Evolutionary conservation across 139 green algal genomes (phyloP).

Genomic region (Asterochloris sp.): DNA sequence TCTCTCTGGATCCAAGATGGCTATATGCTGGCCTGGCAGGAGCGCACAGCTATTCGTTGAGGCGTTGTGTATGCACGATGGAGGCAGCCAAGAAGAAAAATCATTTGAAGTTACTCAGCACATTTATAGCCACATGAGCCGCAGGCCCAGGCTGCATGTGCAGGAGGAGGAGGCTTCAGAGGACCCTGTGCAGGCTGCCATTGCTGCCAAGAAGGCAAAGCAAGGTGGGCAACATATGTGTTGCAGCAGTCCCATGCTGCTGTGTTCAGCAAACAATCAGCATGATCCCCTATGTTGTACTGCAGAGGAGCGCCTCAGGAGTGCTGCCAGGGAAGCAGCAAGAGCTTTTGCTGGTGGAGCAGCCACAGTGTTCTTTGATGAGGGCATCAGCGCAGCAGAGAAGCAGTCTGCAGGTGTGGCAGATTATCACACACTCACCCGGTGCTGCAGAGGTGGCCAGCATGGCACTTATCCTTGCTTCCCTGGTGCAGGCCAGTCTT

Average conservation of each 20-base stretch:
- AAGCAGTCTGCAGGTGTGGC: neutral
- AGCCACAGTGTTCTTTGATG: conserved; percentile 25
- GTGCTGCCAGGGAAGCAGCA: conserved; percentile 29
- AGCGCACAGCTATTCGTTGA: too few relatives aligned
- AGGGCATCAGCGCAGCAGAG: neutral
- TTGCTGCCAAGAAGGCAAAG: neutral
- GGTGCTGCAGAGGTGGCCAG: neutral
- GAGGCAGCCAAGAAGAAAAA: too few relatives aligned
- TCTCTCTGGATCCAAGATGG: too few relatives aligned
- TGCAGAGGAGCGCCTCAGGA: conserved; percentile 26
- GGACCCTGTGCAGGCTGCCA: conserved; percentile 15
- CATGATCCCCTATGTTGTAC: neutral
- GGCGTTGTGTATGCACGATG: too few relatives aligned
- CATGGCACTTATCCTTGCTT: neutral
- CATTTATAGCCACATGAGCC: too few relatives aligned
- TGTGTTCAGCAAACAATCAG: too few relatives aligned
- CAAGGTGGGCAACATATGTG: neutral
- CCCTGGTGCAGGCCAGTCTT: neutral
- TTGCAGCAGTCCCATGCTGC: too few relatives aligned
- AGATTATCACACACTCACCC: neutral
- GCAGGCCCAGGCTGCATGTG: too few relatives aligned
- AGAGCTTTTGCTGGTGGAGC: conserved; percentile 14
- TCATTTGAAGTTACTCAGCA: too few relatives aligned
- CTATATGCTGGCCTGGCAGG: too few relatives aligned
- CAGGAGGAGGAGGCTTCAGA: neutral